phyloP scores from a whole-genome alignment of 768 basidiomycete genomes.

The Russula compacta region DNA sequence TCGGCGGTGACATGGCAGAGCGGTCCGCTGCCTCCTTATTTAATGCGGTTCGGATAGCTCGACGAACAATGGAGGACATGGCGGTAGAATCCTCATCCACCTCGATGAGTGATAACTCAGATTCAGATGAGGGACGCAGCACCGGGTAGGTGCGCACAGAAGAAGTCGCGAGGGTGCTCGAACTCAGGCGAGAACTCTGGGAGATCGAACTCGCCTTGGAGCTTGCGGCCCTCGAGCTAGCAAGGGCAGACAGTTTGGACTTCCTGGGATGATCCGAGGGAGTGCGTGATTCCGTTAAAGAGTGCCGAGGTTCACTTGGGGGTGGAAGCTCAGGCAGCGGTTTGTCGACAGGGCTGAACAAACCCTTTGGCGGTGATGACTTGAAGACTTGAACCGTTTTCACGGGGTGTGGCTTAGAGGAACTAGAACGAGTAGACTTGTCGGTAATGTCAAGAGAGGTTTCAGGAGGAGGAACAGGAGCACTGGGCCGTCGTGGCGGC shows the following conservation, averaged over 20 bases:
- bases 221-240: constrained; percentile 40
- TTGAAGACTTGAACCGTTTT: constrained; percentile 19
- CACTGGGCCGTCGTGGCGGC: constrained; percentile 31
- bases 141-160: constrained; percentile 66
- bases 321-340: constrained; percentile 21
- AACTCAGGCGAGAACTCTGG: constrained; percentile 31
- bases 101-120: constrained; percentile 27
- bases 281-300: constrained; percentile 5
- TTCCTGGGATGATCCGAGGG: constrained; percentile 25
- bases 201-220: constrained; percentile 39
- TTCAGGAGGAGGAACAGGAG: constrained; percentile 32
- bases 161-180: constrained; percentile 38
- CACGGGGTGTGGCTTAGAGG: neutral
- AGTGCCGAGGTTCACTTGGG: constrained; percentile 26
- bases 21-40: constrained; percentile 48
- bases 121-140: constrained; percentile 59
- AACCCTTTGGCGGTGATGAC: neutral
- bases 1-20: neutral
- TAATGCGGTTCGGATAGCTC: constrained; percentile 61
- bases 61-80: constrained; percentile 50
- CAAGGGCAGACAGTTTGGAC: constrained; percentile 62
- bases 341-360: constrained; percentile 13
- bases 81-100: constrained; percentile 30
- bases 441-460: constrained; percentile 50
- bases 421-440: constrained; percentile 27